These are phyloP conservation scores for Vitis rupestris DNA, from an alignment of 164 flowering plant genomes.

Conservation along the genomic window DNA sequence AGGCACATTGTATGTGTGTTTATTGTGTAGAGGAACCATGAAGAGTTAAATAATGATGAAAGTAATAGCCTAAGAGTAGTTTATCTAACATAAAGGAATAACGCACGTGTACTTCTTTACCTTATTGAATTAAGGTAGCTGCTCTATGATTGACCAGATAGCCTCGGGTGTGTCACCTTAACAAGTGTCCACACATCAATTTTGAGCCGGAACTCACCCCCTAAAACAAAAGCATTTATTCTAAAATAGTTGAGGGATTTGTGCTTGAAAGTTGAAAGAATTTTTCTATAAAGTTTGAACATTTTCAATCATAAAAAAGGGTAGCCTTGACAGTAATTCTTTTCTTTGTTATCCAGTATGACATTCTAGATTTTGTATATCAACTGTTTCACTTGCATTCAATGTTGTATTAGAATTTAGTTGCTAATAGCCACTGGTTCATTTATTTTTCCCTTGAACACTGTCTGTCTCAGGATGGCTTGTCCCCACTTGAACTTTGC, in stretches of 20 bases:
- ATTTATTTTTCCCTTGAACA: not conserved
- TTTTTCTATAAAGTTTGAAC: too few species aligned
- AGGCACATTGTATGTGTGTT: too few species aligned
- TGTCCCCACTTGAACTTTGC: constrained; percentile 82
- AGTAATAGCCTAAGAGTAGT: too few species aligned
- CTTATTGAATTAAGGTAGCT: too few species aligned
- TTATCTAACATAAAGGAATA: too few species aligned
- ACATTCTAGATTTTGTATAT: not conserved
- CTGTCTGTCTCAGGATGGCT: constrained; percentile 56
- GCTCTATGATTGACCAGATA: too few species aligned
- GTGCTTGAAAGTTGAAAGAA: not conserved
- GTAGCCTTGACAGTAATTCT: not conserved
- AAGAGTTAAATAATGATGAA: too few species aligned
- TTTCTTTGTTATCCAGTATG: not conserved
- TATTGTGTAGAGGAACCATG: too few species aligned
- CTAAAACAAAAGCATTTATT: not conserved
- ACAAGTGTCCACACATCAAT: too few species aligned
- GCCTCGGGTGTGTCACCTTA: too few species aligned
- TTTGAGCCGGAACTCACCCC: not conserved
- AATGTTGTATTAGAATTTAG: not conserved
- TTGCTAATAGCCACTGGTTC: not conserved
- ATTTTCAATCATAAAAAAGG: too few species aligned
- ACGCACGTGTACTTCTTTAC: too few species aligned
- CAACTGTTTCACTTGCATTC: not conserved
- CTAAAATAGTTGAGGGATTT: not conserved